Base-by-base conservation (phyloP, 148 eudicot species). In the Camellia sinensis region DNA sequence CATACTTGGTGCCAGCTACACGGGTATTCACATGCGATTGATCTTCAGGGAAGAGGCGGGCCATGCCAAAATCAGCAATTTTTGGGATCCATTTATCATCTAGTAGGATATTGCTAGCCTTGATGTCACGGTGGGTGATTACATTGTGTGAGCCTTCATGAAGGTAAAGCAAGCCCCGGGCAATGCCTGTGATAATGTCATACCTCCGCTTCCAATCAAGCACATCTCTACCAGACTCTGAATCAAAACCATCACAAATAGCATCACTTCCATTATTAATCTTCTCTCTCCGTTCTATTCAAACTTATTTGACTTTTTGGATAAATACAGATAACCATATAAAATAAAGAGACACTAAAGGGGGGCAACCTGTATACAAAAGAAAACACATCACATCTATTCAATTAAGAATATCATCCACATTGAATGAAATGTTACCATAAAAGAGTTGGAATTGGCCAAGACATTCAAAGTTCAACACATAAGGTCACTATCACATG, bases 21-120 rank as follows among this genome's bases (percentile, higher is more conserved):
- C 97, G 95, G 52, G 98, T 94, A 82, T 91, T 86, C 21, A 94
- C 90, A 80, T 94, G 97, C 8, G 97, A 92, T 91, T 91, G 80
- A 81, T 91, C 93, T 86, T 92, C 97, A 2, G 96, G 93, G 79
- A 81, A 94, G 8, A 94, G 87, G 21, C 97, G 90, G 37, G 98
- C 97, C 94, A 94, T 86, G 81, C 98, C 98, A 85, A 94, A 94
- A 87, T 94, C 98, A 40, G 97, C 98, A 83, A 94, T 94, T 80
- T 94, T 94, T 67, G 98, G 94, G 13, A 87, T 82, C 98, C 98
- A 94, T 61, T 87, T 94, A 43, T 91, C 94, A 74, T 94, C 98
- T 66, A 94, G 90, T 76, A 94, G 82, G 77, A 94, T 87, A 83
- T 94, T 94, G 82, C 98, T 88, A 69, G 92, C 98, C 82, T 94